phyloP scores from a whole-genome alignment of 2,329 filamentous ascomycete genomes.

The Dothiorella sarmentorum region DNA sequence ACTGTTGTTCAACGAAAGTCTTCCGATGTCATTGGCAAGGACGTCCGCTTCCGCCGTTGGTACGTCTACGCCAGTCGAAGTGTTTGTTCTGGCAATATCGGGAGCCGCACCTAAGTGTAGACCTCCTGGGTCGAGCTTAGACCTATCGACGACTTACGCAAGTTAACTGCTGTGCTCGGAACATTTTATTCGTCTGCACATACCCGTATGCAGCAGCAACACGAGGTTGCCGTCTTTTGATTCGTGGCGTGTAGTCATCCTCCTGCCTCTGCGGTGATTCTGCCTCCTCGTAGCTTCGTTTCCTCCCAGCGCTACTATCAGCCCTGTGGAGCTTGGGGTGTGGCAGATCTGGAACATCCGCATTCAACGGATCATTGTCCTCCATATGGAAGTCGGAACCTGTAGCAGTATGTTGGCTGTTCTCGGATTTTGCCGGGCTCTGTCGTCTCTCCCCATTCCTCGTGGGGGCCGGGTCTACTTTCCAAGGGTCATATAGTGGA shows the following conservation, averaged over 20 bases:
- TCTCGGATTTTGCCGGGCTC: conserved; percentile 34
- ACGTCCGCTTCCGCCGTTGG: neutral
- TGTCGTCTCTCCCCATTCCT: conserved; percentile 25
- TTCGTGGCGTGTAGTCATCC: conserved; percentile 34
- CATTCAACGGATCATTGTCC: conserved; percentile 9
- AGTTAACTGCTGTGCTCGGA: neutral
- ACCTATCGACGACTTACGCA: conserved; percentile 7
- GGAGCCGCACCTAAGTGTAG: neutral
- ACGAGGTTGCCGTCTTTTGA: conserved; percentile 33
- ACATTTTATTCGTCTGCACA: neutral
- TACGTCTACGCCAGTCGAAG: too few relatives aligned
- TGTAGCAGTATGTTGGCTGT: conserved; percentile 33
- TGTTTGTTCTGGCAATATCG: neutral
- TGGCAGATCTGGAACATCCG: conserved; percentile 20
- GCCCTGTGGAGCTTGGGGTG: conserved; percentile 27
- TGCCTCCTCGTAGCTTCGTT: conserved; percentile 37
- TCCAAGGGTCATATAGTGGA: conserved; percentile 24
- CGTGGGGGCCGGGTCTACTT: conserved; percentile 21
- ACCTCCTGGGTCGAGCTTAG: neutral
- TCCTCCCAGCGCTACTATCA: conserved; percentile 33
- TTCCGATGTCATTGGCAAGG: neutral
- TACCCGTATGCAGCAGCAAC: conserved; percentile 37
- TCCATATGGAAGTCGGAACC: conserved; percentile 35
- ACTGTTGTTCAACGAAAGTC: neutral
- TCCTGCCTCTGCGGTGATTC: conserved; percentile 31